Evolutionary conservation across 371 early-diverging fungal species (phyloP), one percentile per base, ranked within the genome.

Genomic region (Furculomyces boomerangus): DNA sequence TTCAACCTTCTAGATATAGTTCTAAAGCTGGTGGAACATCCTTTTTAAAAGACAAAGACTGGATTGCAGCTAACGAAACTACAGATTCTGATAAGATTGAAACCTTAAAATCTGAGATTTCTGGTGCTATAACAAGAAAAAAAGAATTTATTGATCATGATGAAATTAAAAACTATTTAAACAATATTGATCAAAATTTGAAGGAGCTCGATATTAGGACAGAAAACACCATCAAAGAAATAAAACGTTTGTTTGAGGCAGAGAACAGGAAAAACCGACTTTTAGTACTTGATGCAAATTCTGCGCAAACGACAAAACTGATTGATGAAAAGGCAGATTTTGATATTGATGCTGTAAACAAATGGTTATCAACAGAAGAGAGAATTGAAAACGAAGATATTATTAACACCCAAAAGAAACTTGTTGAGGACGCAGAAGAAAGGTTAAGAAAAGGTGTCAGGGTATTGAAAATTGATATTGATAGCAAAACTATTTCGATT

Each of bases 341-440:
- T 68, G 80, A 78, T 30, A 76, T 80, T 1, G 71, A 74, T 2
- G 81, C 81, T 50, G 70, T 72, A 25, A 63, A 63, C 31, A 76
- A 77, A 48, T 90, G 91, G 91, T 58, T 83, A 50, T 75, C 82
- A 0, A 71, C 81, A 14, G 81, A 88, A 55, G 88, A 90, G 46
- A 61, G 57, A 10, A 45, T 56, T 0, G 48, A 53, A 26, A 61
- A 58, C 2, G 57, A 59, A 39, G 26, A 29, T 18, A 35, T 30
- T n/a, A 20, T 25, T 2, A 14, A 27, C 31, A 54, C 29, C 2
- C 39, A 62, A 14, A 41, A 29, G 10, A 28, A 56, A 28, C 30
- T 10, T 13, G 43, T 20, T 13, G 54, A 56, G 22, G 61, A 68
- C 35, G 55, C 58, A n/a, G 70, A 68, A 31, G 52, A 56, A 13